Evolutionary conservation across 202 grass and related monocot species (phyloP).

Genomic region (Bolboschoenoplectus hybrid): DNA sequence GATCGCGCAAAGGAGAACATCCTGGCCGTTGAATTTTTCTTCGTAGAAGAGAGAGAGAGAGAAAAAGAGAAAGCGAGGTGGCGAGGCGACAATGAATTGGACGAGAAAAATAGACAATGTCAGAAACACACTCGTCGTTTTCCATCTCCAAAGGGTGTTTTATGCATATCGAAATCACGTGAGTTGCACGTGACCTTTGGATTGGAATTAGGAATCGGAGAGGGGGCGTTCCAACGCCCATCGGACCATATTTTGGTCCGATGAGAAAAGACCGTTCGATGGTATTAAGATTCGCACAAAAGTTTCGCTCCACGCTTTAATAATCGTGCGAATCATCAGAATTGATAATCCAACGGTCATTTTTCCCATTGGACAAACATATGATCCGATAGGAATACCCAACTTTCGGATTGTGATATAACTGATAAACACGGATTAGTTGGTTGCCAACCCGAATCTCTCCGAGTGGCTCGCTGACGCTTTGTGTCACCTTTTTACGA

Average conservation of each 20-base stretch:
- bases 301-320: too few relatives aligned
- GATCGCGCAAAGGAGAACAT: constrained; percentile 45
- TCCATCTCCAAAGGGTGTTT: not conserved
- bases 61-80: constrained; percentile 41
- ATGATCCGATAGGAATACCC: too few relatives aligned
- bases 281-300: too few relatives aligned
- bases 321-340: too few relatives aligned
- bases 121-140: constrained; percentile 28
- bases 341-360: too few relatives aligned
- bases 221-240: too few relatives aligned
- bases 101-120: constrained; percentile 39
- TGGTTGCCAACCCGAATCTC: not conserved
- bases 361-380: too few relatives aligned
- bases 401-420: not conserved
- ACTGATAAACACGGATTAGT: not conserved
- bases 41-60: constrained; percentile 5
- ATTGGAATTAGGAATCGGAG: not conserved
- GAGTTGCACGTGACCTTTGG: constrained; percentile 13
- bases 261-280: too few relatives aligned
- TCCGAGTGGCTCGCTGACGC: not conserved
- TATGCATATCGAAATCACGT: not conserved
- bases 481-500: not conserved
- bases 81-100: constrained; percentile 50
- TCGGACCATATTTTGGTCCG: too few relatives aligned
- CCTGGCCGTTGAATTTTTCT: constrained; percentile 37